These are phyloP conservation scores for Apiospora rasikravindrae DNA, from an alignment of 2,329 filamentous ascomycete species.

Conservation along the genomic window DNA sequence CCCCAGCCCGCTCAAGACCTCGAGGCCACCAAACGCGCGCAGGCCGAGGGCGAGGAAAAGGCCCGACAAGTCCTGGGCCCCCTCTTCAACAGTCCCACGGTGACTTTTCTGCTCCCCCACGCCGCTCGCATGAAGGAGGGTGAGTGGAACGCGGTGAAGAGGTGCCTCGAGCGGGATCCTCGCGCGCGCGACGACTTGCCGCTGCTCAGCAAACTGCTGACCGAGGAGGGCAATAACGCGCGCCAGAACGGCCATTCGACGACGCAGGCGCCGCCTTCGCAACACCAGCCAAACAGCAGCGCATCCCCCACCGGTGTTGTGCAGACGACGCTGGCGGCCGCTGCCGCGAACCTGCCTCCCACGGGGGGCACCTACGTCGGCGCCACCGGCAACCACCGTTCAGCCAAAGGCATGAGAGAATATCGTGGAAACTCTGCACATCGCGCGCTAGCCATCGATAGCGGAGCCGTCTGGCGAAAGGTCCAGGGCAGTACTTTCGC, in stretches of 20 bases:
- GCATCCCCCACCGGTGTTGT: slow-evolving; percentile 35
- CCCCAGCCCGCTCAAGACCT: slow-evolving; percentile 31
- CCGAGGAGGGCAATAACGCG: slow-evolving; percentile 49
- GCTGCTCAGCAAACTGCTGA: slow-evolving; percentile 60
- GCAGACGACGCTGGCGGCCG: slow-evolving; percentile 39
- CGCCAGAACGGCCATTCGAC: slow-evolving; percentile 30
- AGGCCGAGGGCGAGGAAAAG: slow-evolving; percentile 58
- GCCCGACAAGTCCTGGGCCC: slow-evolving; percentile 69
- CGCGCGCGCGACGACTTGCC: slow-evolving; percentile 67
- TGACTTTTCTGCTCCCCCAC: slow-evolving; percentile 72
- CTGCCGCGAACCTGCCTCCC: slow-evolving; percentile 29
- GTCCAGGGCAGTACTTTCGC: background rate
- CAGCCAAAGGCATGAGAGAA: slow-evolving; percentile 29
- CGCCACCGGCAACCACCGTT: slow-evolving; percentile 24
- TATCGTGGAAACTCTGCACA: background rate
- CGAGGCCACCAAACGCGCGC: slow-evolving; percentile 46
- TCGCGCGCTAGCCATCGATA: background rate
- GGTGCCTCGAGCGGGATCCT: slow-evolving; percentile 70
- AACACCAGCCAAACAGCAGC: slow-evolving; percentile 28
- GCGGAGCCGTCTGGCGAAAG: no score
- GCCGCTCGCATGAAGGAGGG: slow-evolving; percentile 70
- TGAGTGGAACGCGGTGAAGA: slow-evolving; percentile 76
- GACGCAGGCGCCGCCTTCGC: slow-evolving; percentile 7
- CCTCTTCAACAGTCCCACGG: slow-evolving; percentile 66
- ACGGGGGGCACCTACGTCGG: slow-evolving; percentile 15